Evolutionary conservation across 495 filamentous ascomycete genomes (phyloP), one percentile per base, ranked within the genome.

Genomic region (Lasiosphaeria hispida): DNA sequence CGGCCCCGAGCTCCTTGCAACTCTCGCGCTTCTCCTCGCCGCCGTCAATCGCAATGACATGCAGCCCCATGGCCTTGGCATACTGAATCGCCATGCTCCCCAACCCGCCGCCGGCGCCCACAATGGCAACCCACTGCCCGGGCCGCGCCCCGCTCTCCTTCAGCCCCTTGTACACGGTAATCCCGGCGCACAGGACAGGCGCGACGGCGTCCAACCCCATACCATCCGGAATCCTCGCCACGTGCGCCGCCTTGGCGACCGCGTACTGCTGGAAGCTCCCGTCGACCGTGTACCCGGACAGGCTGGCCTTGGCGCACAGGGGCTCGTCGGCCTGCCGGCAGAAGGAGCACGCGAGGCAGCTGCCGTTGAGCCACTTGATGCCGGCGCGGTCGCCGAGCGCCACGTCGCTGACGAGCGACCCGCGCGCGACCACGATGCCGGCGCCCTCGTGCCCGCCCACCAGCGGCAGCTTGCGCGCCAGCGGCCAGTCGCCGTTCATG

Each of bases 391-490:
- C 89, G 62, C 91, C 91, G 59, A 94, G 78, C 65, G 91, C 72
- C 57, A 92, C 72, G 40, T 89, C 88, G 10, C 80, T 75, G 17
- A 91, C 90, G 8, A 92, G 77, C 7, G 83, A 73, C 59, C 92
- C 92, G 53, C 80, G 80, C 19, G 90, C 89, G 15, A 95, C 91
- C 35, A 96, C 88, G 39, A 92, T 74, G 66, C 92, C 92, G 34
- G 92, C 89, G 56, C 88, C 92, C 75, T 96, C 92, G 75, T 97
- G 92, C n/a, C 92, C 92, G 64, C 92, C 92, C 40, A 97, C 87
- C n/a, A 96, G 79, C 11, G 90, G 89, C 15, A 88, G 72, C 76
- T 96, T 96, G 60, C 82, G 82, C 6, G 76, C 68, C 41, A 96
- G 71, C 10, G 92, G 92, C 91, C 91, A 96, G 75, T 96, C 89